phyloP scores from a whole-genome alignment of 2,329 filamentous ascomycete species.

The Dactylella cylindrospora region DNA sequence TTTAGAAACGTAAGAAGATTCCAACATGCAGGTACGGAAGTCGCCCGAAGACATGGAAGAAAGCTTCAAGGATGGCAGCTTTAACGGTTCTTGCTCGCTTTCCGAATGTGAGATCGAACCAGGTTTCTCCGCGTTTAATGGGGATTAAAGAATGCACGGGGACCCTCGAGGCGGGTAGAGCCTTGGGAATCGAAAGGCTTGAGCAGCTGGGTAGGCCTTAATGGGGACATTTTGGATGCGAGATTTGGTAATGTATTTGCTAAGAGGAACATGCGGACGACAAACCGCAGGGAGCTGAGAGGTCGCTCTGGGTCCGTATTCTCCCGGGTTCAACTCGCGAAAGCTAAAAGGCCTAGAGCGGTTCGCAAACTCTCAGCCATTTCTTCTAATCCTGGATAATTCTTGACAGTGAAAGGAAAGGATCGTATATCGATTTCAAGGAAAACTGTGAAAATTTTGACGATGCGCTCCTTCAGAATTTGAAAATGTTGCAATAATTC shows the following conservation, averaged over 20 bases:
- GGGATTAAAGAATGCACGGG: too few relatives aligned
- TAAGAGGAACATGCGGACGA: conserved; percentile 8
- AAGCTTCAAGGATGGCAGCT: conserved; percentile 15
- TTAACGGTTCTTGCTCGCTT: conserved; percentile 1
- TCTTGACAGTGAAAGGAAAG: too few relatives aligned
- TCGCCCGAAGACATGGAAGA: conserved; percentile 18
- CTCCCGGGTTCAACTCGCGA: too few relatives aligned
- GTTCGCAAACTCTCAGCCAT: too few relatives aligned
- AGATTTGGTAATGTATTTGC: conserved; percentile 43
- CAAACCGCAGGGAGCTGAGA: background rate
- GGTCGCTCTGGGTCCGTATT: background rate
- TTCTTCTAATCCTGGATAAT: too few relatives aligned
- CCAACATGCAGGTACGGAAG: conserved; percentile 36
- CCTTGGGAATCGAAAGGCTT: background rate
- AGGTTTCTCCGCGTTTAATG: conserved; percentile 37
- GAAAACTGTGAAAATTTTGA: too few relatives aligned
- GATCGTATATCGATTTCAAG: too few relatives aligned
- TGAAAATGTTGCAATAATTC: too few relatives aligned
- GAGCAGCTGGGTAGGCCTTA: background rate
- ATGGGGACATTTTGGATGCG: conserved; percentile 5
- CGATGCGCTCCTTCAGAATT: too few relatives aligned
- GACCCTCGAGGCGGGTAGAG: too few relatives aligned
- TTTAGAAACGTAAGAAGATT: background rate
- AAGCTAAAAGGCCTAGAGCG: too few relatives aligned
- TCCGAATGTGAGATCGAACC: background rate